Base-by-base conservation (phyloP, 441 rosid species). In the Metrosideros polymorpha region DNA sequence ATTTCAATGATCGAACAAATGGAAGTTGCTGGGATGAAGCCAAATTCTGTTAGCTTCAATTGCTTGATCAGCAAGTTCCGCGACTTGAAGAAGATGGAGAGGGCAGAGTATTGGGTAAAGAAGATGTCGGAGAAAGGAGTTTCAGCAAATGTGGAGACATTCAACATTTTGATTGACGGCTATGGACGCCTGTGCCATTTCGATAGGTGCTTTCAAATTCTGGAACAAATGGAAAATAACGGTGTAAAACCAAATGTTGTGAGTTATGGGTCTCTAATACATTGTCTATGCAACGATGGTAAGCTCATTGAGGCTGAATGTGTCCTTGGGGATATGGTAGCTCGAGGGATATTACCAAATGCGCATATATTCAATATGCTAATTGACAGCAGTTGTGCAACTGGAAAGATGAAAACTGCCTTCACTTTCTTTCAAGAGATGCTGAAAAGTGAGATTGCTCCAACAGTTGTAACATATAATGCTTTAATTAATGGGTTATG, bases 301-400 rank as follows among this genome's bases (percentile, higher is more conserved):
- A 97, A 91, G 90, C 93, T 93, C 90, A 94, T 95, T 59, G 99
- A 96, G 92, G 98, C 96, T 42, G 95, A 95, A 89, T 86, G 93
- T 47, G 86, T 94, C 47, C 91, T 92, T 55, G 87, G 91, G 84
- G 99, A 97, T 90, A 94, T 96, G 97, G 88, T 90, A 84, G 89
- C 83, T 54, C 91, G 95, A 90, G 96, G 95, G 52, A 90, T 94
- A 87, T 86, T 84, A 83, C 95, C 97, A 14, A 94, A 92, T 85
- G 92, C 89, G 19, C 94, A 91, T 86, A 92, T 94, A 90, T 96
- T 94, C 86, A 96, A 96, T 88, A 93, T 94, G 94, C 91, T 95
- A 63, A 94, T 96, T 55, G 91, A 93, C 87, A 94, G 96, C 83
- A 84, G 91, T 84, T 94, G 94, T 88, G 83, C 87, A 12, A 85